Evolutionary conservation across 1,284 basidiomycete genomes (phyloP), one percentile per base, ranked within the genome.

Genomic region (Malassezia arunalokei): DNA sequence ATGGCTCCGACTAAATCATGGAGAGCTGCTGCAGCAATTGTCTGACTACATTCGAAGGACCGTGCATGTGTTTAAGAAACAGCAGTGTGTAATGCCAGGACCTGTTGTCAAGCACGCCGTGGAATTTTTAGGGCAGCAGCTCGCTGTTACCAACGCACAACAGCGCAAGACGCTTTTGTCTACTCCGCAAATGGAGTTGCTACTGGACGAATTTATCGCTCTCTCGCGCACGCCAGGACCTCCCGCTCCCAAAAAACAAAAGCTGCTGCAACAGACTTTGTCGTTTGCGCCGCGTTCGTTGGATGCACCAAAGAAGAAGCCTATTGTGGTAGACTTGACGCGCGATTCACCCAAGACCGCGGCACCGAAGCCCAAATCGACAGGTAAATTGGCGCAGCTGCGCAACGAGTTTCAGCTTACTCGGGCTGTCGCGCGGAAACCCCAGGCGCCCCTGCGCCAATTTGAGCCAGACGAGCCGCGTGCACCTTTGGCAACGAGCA

Each of bases 1-100:
- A 41, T 73, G 66, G 67, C 62, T 73, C 14, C 68, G 70, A 31
- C 64, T 73, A 54, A 73, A 71, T 50, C 63, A 73, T n/a, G 51
- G 56, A n/a, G 68, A 68, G 45, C 64, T 71, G 17, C 57, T 73
- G 12, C 54, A 61, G 37, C 64, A 70, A 43, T 64, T 69, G 4
- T 58, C 55, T 38, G 59, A 58, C 5, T 71, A 66, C 48, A 54
- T 73, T 29, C 53, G 61, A 27, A 60, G 64, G 43, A 62, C 63
- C 28, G 49, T 73, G 3, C 59, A 66, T 30, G 52, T 54, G 37
- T 68, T 69, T 28, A 56, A 49, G 9, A 42, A 37, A 33, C 57
- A 61, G n/a, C 50, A 53, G 40, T 39, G 56, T 15, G 54, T 55
- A 20, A 40, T 69, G 12, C 68, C 68, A 2, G 30, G 40, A 11